Evolutionary conservation across 2,329 filamentous ascomycete genomes (phyloP).

Genomic region (Alternaria incomplexa): DNA sequence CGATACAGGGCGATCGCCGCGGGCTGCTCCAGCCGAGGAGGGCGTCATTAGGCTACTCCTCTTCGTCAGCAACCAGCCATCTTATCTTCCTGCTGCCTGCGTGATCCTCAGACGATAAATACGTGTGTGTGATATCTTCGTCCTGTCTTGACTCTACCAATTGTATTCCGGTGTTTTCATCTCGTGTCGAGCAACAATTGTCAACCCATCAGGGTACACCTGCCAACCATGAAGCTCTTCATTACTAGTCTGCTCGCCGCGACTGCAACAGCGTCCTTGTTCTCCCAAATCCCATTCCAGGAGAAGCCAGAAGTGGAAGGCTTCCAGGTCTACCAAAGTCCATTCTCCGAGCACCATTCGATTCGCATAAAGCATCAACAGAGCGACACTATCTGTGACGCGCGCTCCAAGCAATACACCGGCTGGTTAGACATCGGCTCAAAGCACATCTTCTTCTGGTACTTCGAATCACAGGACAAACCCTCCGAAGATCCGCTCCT

Average conservation of each 20-base stretch:
- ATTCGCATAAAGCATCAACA: slow-evolving; percentile 45
- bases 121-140: background rate
- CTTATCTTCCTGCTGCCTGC: background rate
- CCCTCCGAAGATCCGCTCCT: slow-evolving; percentile 47
- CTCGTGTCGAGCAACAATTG: background rate
- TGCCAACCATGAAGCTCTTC: slow-evolving; percentile 23
- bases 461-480: slow-evolving; percentile 50
- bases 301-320: slow-evolving; percentile 34
- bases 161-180: background rate
- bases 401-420: slow-evolving; percentile 44
- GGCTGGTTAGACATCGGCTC: slow-evolving; percentile 47
- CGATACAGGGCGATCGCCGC: background rate
- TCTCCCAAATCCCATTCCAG: slow-evolving; percentile 40
- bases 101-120: background rate
- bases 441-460: slow-evolving; percentile 57
- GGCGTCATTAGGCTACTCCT: background rate
- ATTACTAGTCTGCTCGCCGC: slow-evolving; percentile 13
- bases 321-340: slow-evolving; percentile 41
- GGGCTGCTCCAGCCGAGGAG: slow-evolving; percentile 9
- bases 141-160: background rate
- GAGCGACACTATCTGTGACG: slow-evolving; percentile 41
- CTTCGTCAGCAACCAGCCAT: background rate
- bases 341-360: slow-evolving; percentile 40
- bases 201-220: slow-evolving; percentile 3
- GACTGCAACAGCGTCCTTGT: slow-evolving; percentile 5